Evolutionary conservation across 495 filamentous ascomycete genomes (phyloP), one percentile per base, ranked within the genome.

Genomic region (Podospora fimiseda): DNA sequence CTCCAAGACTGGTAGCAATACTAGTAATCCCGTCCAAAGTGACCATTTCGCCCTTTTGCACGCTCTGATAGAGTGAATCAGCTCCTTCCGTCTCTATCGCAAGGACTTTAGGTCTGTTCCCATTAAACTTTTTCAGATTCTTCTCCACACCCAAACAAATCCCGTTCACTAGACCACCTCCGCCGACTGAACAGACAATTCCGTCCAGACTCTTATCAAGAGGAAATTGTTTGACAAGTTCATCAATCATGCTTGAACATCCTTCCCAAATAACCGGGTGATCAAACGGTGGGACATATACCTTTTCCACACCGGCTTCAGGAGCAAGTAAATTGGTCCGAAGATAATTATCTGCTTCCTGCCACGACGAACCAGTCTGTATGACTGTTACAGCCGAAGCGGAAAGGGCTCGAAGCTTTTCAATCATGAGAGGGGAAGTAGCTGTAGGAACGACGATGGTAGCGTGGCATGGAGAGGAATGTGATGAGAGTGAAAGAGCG

Each of bases 231-330:
- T 51, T 63, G 19, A 51, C 57, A n/a, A 63, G 63, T 68, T 98
- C 93, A 54, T 85, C 80, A 19, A 96, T 67, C 33, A 96, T 60
- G 2, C 80, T 88, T 39, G 78, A 72, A 58, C 85, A 79, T 23
- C 93, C 93, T 22, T 82, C 71, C 92, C 93, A 96, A 58, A 96
- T 81, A 55, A 86, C 81, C 27, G 80, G 73, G 68, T 95, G 81
- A 65, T 98, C 90, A 59, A 96, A 98, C 14, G 93, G 93, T 27
- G 89, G 86, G 7, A 93, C 88, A 66, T 96, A 96, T n/a, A 91
- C 80, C 11, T 82, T 81, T 48, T 75, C 66, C 46, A 45, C 24
- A 50, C 66, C 61, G 14, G 71, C 62, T 50, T 72, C 71, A 27
- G 55, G 15, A 1, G 51, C 40, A 63, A 92, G 75, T 18, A 89